Base-by-base conservation (phyloP, 1,284 basidiomycete species). In the Wallemia mellicola region DNA sequence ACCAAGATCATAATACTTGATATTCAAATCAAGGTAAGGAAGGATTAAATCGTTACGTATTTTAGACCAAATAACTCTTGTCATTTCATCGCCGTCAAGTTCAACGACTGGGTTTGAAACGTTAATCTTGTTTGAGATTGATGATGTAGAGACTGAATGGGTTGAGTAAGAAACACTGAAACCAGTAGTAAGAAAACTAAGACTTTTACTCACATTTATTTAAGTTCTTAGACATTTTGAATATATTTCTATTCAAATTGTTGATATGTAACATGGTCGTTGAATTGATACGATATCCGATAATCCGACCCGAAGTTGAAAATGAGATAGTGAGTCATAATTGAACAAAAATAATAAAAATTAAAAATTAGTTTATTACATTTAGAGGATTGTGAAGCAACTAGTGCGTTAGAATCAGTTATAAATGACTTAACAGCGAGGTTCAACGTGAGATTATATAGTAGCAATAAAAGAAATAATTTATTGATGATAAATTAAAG, bases 1-100 rank as follows among this genome's bases (percentile, higher is more conserved):
- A 28, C 91, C 89, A 55, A 98, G 78, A 72, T 98, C 92, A 71
- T 81, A 96, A 75, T 98, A 98, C 73, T 96, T 96, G 77, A 98
- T 86, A 68, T 98, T 86, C 54, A 98, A 75, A 73, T 91, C 78
- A 60, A 98, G 75, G 72, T 89, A 95, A 9, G 92, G 92, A 59
- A 95, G 76, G 67, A 98, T 92, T 66, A 96, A 80, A 85, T 95
- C 86, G 67, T 95, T 83, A 61, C 87, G 78, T 70, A 96, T 95
- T 77, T 92, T 94, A 77, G 94, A 87, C 91, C 91, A 95, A 71
- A 95, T 94, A 66, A 94, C 89, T 65, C 88, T 77, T 48, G 88
- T 94, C 88, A 92, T 92, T 73, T 94, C 88, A 72, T 94, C 88
- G 59, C 88, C 88, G 70, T 94, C 88, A 60, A 96, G 80, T 75